Evolutionary conservation across 2,329 filamentous ascomycete species (phyloP), one percentile per base, ranked within the genome.

Genomic region (Madurella mycetomatis): DNA sequence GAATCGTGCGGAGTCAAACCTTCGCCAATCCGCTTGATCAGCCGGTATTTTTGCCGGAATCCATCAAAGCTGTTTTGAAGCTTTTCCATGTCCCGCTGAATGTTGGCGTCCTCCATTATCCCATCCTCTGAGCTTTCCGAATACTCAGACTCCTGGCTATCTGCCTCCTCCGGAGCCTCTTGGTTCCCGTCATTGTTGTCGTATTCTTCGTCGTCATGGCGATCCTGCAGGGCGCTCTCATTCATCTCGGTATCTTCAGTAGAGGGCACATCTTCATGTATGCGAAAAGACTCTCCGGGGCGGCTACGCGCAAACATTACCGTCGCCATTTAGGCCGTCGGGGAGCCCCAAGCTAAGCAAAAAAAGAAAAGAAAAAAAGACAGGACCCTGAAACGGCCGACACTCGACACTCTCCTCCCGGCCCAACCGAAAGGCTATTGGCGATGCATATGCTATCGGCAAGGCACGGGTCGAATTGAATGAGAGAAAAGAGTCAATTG

Each of bases 11-110:
- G 9, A 47, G 25, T 39, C 66, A 53, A 73, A 92, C 91, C 94
- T 81, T 99, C 94, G 66, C 94, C 94, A 66, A 99, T 99, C 59
- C 92, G 87, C 73, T 96, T 96, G 69, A 99, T 94, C 51, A 99
- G 74, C 50, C 92, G 86, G 72, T 92, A 99, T 54, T 86, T 84
- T 64, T 89, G 81, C 61, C 82, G 87, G 69, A 97, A 95, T 49
- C 88, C 89, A 39, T 85, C 85, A 68, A 97, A 96, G 34, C 85
- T 87, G 51, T 84, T 78, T 64, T 92, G 86, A 54, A 99, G 83
- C 62, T 85, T 89, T 49, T 84, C 82, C 83, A 99, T 99, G 69
- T 99, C 94, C 50, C 91, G 84, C 58, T 84, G 81, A 13, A 96
- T 88, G 5, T 74, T 76, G 17, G 81, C 76, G 62, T 92, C 87